Conservation (phyloP, 2,329 filamentous ascomycete genomes). For the Colletotrichum sp. region DNA sequence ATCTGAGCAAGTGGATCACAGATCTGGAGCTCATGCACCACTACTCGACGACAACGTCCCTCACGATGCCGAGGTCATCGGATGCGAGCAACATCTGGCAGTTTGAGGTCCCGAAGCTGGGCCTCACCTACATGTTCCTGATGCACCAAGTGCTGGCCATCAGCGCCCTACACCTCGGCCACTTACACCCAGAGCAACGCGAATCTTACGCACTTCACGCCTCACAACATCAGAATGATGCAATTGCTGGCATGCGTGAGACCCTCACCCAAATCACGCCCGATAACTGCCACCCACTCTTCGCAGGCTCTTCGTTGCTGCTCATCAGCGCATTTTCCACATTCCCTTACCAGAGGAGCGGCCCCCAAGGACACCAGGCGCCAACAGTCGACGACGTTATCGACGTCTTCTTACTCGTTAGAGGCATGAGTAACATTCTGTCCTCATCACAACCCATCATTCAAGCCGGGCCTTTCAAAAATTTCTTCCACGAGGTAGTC, state of each 20-base stretch:
- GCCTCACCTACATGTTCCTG: constrained; percentile 29
- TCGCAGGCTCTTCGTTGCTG: constrained; percentile 34
- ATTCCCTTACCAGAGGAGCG: constrained; percentile 22
- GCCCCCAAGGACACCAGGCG: neutral
- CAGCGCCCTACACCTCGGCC: constrained; percentile 32
- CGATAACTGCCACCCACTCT: constrained; percentile 36
- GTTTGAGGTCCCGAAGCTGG: constrained; percentile 28
- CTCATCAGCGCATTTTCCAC: constrained; percentile 35
- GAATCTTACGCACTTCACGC: constrained; percentile 29
- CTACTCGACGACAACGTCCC: constrained; percentile 32
- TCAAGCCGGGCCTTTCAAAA: constrained; percentile 23
- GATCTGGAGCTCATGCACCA: constrained; percentile 43
- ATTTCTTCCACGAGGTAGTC: constrained; percentile 22
- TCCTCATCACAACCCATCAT: constrained; percentile 26
- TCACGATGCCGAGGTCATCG: constrained; percentile 30
- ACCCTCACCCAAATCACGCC: constrained; percentile 27
- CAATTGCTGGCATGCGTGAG: constrained; percentile 32
- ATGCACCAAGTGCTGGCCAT: constrained; percentile 36
- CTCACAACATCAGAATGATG: constrained; percentile 36
- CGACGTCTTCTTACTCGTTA: constrained; percentile 33
- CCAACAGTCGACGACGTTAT: constrained; percentile 33
- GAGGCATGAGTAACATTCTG: constrained; percentile 35
- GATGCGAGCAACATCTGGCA: constrained; percentile 34
- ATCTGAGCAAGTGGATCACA: constrained; percentile 32
- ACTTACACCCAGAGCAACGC: constrained; percentile 27